A percentile compares a stretch with the other conserved stretches of the same genome.
Conservation (phyloP, 2,329 filamentous ascomycete genomes). For the Zymoseptoria pseudotritici region DNA sequence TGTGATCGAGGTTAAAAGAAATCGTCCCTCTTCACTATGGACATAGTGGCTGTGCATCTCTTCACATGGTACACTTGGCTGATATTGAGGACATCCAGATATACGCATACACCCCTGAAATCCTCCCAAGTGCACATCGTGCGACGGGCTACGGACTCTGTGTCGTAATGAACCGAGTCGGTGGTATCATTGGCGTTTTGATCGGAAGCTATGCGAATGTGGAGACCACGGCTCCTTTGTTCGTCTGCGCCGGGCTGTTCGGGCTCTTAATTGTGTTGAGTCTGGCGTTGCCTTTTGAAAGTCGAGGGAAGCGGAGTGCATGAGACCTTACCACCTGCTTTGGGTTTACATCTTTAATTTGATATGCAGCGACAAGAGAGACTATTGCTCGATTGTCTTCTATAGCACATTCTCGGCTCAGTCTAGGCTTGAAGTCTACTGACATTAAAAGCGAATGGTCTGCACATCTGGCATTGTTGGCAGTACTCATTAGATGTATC, state of each 20-base stretch:
- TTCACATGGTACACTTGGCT: conserved; percentile 37
- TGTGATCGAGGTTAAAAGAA: background rate
- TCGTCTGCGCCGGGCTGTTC: conserved; percentile 23
- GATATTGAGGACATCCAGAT: conserved; percentile 66
- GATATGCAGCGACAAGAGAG: no score
- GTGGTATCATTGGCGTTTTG: conserved; percentile 21
- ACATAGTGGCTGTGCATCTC: conserved; percentile 37
- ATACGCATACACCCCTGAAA: conserved; percentile 69
- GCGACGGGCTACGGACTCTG: conserved; percentile 50
- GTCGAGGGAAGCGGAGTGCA: conserved; percentile 13
- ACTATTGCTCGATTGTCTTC: no score
- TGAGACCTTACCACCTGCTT: background rate
- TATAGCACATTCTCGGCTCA: no score
- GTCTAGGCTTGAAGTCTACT: no score
- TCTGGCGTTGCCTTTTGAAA: conserved; percentile 22
- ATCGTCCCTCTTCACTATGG: conserved; percentile 58
- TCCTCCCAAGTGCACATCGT: conserved; percentile 65
- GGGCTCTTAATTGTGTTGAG: conserved; percentile 20
- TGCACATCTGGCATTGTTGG: no score
- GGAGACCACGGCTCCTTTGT: conserved; percentile 22
- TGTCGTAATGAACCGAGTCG: conserved; percentile 21
- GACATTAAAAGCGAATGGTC: no score
- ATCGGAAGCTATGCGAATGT: conserved; percentile 23
- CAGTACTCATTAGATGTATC: no score
- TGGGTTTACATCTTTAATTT: no score